Conservation (phyloP, 257 asterid genomes). For the Pogostemon cablin region DNA sequence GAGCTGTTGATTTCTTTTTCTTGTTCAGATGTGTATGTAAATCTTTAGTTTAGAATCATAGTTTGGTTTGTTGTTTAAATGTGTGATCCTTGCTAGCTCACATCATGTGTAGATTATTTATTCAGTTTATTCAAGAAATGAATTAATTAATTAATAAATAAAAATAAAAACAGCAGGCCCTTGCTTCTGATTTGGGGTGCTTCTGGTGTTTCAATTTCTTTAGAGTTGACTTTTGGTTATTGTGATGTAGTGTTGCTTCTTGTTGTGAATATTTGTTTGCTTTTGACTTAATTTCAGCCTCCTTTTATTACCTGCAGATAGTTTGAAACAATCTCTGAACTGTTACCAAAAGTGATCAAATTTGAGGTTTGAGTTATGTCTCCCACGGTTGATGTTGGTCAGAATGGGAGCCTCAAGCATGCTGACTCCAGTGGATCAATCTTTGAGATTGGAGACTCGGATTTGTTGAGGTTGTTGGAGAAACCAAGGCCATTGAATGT, state of each 20-base stretch:
- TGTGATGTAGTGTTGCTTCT: slow-evolving; percentile 34
- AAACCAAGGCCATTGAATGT: slow-evolving; percentile 59
- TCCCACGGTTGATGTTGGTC: slow-evolving; percentile 50
- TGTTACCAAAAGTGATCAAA: not conserved
- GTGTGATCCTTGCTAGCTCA: slow-evolving; percentile 32
- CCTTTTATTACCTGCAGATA: slow-evolving; percentile 35
- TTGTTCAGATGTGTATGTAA: not conserved
- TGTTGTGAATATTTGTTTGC: slow-evolving; percentile 12
- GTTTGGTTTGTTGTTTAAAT: not conserved
- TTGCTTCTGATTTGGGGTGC: slow-evolving; percentile 19
- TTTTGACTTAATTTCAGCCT: slow-evolving; percentile 5
- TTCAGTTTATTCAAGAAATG: not conserved
- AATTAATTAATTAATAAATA: not conserved
- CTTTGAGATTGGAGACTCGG: slow-evolving; percentile 74
- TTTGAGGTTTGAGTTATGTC: slow-evolving; percentile 42
- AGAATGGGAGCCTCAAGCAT: slow-evolving; percentile 54
- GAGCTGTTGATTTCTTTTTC: slow-evolving; percentile 7
- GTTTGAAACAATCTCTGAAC: slow-evolving; percentile 24
- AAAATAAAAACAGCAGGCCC: slow-evolving; percentile 1
- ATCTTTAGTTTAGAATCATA: too few species aligned
- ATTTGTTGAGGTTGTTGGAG: slow-evolving; percentile 61
- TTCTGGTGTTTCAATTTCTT: not conserved
- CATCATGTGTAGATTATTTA: not conserved
- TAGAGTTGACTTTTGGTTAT: slow-evolving; percentile 38
- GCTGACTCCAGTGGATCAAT: slow-evolving; percentile 56